Percentiles rank a stretch among this genome's conserved stretches.
phyloP scores from a whole-genome alignment of 768 basidiomycete species.

The Tubosaeta sp. region DNA sequence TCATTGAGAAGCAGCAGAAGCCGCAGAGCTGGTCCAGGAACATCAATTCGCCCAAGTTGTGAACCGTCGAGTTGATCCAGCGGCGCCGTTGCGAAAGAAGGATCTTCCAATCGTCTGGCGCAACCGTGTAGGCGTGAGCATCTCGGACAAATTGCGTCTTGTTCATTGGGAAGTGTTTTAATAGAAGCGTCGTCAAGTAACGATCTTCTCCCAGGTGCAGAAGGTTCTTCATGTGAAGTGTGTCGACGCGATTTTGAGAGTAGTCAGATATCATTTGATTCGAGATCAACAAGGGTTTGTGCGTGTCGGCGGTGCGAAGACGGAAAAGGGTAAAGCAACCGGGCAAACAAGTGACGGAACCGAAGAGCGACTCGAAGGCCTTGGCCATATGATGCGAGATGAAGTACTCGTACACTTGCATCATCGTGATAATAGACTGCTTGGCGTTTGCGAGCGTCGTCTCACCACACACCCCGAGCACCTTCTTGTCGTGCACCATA shows the following conservation, averaged over 20 bases:
- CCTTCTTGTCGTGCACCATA: conserved; percentile 95
- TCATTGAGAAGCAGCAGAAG: conserved; percentile 99
- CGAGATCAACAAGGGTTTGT: conserved; percentile 91
- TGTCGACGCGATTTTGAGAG: conserved; percentile 94
- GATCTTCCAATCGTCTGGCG: conserved; percentile 93
- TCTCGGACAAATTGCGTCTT: conserved; percentile 96
- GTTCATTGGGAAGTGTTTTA: conserved; percentile 92
- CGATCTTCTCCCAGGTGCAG: conserved; percentile 99
- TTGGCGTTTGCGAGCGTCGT: conserved; percentile 91
- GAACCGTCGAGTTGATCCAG: conserved; percentile 99
- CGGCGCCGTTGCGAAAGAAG: conserved; percentile 94
- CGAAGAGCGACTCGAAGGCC: conserved; percentile 94
- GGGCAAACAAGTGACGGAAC: conserved; percentile 96
- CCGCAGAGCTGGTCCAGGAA: conserved; percentile 90
- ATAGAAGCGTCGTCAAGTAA: conserved; percentile 90
- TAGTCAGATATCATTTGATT: conserved; percentile 91
- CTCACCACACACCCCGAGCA: conserved; percentile 94
- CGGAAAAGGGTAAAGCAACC: conserved; percentile 99
- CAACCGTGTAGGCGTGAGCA: conserved; percentile 91
- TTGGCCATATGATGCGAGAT: conserved; percentile 99
- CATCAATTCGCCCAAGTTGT: conserved; percentile 91
- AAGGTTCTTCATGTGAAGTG: conserved; percentile 97
- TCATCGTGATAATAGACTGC: conserved; percentile 94
- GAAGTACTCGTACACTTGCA: conserved; percentile 99
- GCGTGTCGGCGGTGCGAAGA: conserved; percentile 88